Evolutionary conservation across 1,284 basidiomycete species (phyloP).

Genomic region (Malassezia caprae): DNA sequence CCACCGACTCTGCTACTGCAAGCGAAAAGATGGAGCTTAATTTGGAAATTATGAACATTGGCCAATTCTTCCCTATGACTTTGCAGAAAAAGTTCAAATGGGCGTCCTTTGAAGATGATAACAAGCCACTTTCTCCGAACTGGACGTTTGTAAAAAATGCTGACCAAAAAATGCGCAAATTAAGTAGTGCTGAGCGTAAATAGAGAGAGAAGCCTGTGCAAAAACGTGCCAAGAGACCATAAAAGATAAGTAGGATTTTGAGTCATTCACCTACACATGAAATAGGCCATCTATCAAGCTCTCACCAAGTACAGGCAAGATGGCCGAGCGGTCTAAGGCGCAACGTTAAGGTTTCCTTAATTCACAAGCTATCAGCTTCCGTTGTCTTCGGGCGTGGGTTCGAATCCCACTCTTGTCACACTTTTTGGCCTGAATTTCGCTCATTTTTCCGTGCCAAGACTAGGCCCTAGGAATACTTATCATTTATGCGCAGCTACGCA

Average conservation of each 20-base stretch:
- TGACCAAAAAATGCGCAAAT: slow-evolving; percentile 34
- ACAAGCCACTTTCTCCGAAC: slow-evolving; percentile 24
- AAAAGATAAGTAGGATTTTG: no score
- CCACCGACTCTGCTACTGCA: slow-evolving; percentile 23
- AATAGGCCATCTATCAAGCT: background rate
- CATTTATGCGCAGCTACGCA: no score
- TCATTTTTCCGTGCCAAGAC: no score
- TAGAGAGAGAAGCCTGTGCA: background rate
- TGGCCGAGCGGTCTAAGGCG: slow-evolving; percentile 22
- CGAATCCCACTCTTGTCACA: slow-evolving; percentile 35
- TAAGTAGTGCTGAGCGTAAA: slow-evolving; percentile 30
- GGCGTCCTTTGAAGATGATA: slow-evolving; percentile 32
- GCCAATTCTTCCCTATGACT: slow-evolving; percentile 42
- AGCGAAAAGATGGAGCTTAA: slow-evolving; percentile 45
- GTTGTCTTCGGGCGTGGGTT: slow-evolving; percentile 29
- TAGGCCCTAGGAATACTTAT: no score
- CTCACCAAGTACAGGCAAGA: slow-evolving; percentile 3
- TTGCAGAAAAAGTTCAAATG: slow-evolving; percentile 48
- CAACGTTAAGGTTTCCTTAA: slow-evolving; percentile 23
- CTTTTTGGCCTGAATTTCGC: slow-evolving; percentile 4
- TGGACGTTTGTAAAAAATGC: slow-evolving; percentile 44
- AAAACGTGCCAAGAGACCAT: no score
- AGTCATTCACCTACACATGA: background rate
- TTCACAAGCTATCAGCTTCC: slow-evolving; percentile 18
- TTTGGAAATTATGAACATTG: slow-evolving; percentile 37